Conservation (phyloP, 2,329 filamentous ascomycete genomes). For the Ophiostoma pallidulum region DNA sequence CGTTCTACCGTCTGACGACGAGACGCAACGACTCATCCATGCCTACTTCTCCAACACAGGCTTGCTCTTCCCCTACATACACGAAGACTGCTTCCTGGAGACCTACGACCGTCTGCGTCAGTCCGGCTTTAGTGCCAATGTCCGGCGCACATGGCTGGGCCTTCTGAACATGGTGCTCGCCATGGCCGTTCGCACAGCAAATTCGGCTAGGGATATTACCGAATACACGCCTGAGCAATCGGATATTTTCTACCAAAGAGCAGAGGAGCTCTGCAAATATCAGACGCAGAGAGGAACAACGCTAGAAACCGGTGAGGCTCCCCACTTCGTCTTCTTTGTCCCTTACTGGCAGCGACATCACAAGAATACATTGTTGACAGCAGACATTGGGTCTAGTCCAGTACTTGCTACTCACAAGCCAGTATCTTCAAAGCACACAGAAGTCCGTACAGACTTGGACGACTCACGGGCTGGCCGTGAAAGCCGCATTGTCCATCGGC, state of each 20-base stretch:
- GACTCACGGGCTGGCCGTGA: slow-evolving; percentile 42
- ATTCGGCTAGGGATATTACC: background rate
- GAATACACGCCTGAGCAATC: slow-evolving; percentile 28
- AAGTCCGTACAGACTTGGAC: slow-evolving; percentile 45
- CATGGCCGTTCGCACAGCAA: slow-evolving; percentile 27
- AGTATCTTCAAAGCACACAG: slow-evolving; percentile 45
- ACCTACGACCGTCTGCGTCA: slow-evolving; percentile 18
- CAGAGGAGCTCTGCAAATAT: slow-evolving; percentile 31
- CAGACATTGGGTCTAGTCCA: slow-evolving; percentile 43
- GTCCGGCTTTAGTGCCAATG: too few relatives aligned
- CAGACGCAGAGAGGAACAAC: slow-evolving; percentile 32
- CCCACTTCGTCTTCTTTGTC: too few relatives aligned
- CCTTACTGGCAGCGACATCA: too few relatives aligned
- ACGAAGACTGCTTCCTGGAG: slow-evolving; percentile 15
- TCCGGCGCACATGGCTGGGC: slow-evolving; percentile 40
- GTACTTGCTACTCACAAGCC: slow-evolving; percentile 33
- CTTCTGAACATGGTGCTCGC: slow-evolving; percentile 42
- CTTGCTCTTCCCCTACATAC: slow-evolving; percentile 17
- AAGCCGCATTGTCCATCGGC: slow-evolving; percentile 41
- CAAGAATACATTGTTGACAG: too few relatives aligned
- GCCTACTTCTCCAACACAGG: too few relatives aligned
- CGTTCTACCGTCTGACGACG: too few relatives aligned
- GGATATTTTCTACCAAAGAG: slow-evolving; percentile 36
- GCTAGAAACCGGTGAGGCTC: too few relatives aligned
- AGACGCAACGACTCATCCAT: too few relatives aligned